A percentile compares a stretch with the other conserved stretches of the same genome.
Evolutionary conservation across 2,329 filamentous ascomycete species (phyloP).

Genomic region (Leptographium galeiforme): DNA sequence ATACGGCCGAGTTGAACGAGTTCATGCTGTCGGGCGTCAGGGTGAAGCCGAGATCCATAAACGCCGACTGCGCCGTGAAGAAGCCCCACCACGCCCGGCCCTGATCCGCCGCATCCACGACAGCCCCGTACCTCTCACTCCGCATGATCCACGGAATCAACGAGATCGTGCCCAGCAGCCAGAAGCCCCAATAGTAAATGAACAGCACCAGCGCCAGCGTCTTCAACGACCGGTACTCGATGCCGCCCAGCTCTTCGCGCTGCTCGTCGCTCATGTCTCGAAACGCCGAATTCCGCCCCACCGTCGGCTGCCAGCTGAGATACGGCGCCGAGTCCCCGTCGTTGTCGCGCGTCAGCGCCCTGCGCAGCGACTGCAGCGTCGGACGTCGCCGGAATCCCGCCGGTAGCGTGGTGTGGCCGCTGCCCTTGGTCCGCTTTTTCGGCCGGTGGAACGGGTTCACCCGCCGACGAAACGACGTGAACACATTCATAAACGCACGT

Average conservation of each 20-base stretch:
- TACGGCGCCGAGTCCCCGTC: conserved; percentile 60
- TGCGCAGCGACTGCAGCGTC: conserved; percentile 47
- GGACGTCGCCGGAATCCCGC: conserved; percentile 22
- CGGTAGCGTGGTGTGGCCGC: conserved; percentile 21
- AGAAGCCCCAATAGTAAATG: conserved; percentile 73
- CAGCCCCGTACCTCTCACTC: conserved; percentile 42
- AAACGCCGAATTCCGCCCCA: conserved; percentile 88
- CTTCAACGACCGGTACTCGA: conserved; percentile 88
- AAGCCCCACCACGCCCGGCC: conserved; percentile 80
- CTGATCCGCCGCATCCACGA: conserved; percentile 50
- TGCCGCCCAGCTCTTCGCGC: conserved; percentile 86
- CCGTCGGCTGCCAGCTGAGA: conserved; percentile 83
- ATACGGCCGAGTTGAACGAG: conserved; percentile 66
- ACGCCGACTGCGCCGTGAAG: conserved; percentile 75
- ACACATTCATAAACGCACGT: conserved; percentile 24
- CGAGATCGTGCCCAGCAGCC: conserved; percentile 59
- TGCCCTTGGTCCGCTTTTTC: conserved; percentile 19
- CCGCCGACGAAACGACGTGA: conserved; percentile 29
- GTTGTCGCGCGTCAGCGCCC: conserved; percentile 39
- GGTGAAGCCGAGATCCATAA: conserved; percentile 91
- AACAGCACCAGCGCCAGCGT: conserved; percentile 68
- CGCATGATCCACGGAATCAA: conserved; percentile 70
- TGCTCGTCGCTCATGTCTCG: conserved; percentile 79
- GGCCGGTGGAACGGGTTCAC: conserved; percentile 20
- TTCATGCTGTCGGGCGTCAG: conserved; percentile 89